A percentile compares a stretch with the other conserved stretches of the same genome.
Conservation (phyloP, 2,329 filamentous ascomycete species). For the Dendryphion nanum region DNA sequence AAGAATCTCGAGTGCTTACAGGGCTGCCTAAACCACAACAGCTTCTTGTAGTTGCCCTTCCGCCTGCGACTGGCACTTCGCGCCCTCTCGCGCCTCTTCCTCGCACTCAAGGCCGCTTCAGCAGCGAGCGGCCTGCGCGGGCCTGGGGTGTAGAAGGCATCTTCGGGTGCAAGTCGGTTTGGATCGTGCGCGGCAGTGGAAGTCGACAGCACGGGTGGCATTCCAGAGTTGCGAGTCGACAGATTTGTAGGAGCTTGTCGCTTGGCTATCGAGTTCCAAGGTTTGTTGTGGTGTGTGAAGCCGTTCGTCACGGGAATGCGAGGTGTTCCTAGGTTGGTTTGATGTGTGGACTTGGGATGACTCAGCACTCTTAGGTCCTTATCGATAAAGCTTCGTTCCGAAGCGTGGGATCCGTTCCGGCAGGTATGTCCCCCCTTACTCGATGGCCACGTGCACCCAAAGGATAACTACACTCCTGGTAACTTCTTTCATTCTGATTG, state of each 20-base stretch:
- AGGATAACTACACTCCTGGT: too few species aligned
- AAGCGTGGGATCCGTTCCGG: too few species aligned
- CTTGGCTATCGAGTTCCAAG: too few species aligned
- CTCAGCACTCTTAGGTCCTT: too few species aligned
- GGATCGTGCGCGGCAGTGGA: conserved; percentile 10
- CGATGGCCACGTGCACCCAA: too few species aligned
- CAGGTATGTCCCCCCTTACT: too few species aligned
- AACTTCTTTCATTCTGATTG: too few species aligned
- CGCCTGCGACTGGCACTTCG: conserved; percentile 66
- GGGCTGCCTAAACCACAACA: conserved; percentile 96
- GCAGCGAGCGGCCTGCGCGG: conserved; percentile 48
- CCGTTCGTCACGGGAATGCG: not conserved
- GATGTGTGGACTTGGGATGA: too few species aligned
- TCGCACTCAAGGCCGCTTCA: conserved; percentile 16
- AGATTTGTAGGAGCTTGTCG: too few species aligned
- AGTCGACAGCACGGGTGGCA: conserved; percentile 12
- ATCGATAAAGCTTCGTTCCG: too few species aligned
- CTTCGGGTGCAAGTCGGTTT: conserved; percentile 72
- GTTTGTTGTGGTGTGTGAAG: not conserved
- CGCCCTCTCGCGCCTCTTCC: conserved; percentile 52
- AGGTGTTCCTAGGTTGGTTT: too few species aligned
- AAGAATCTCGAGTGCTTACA: too few species aligned
- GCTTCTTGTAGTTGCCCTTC: conserved; percentile 84
- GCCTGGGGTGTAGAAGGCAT: conserved; percentile 71
- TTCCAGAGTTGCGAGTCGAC: conserved; percentile 7